These are phyloP conservation scores for Xanthoconium purpureum DNA, from an alignment of 768 basidiomycete species.

Conservation along the genomic window DNA sequence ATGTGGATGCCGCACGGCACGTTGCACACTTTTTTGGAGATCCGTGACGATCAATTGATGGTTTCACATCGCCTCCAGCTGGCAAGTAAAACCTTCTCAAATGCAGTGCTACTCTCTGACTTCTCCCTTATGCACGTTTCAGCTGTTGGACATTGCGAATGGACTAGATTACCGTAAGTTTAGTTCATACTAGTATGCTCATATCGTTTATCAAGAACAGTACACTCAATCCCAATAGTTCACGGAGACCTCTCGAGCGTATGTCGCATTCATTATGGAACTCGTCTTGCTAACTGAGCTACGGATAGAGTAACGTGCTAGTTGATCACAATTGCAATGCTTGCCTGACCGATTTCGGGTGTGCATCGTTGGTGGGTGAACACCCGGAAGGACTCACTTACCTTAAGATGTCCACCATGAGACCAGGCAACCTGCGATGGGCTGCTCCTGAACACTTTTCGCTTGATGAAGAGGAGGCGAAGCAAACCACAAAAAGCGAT, in stretches of 20 bases:
- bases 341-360: conserved; percentile 6
- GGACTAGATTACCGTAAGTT: conserved; percentile 4
- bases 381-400: neutral
- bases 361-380: conserved; percentile 2
- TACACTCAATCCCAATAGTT: conserved; percentile 2
- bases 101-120: neutral
- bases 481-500: neutral
- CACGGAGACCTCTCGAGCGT: conserved; percentile 3
- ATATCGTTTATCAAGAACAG: neutral
- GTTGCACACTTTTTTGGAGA: neutral
- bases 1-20: conserved; percentile 4
- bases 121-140: neutral
- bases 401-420: neutral
- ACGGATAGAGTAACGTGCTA: conserved; percentile 3
- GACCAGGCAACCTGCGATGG: conserved; percentile 7
- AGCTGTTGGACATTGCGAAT: conserved; percentile 4
- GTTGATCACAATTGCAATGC: conserved; percentile 1
- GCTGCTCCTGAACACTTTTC: conserved; percentile 6
- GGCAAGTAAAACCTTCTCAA: neutral
- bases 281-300: too few species aligned
- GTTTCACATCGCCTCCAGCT: neutral
- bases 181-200: neutral
- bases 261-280: neutral
- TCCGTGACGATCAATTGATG: neutral
- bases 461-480: neutral